Percentiles rank a stretch among this genome's conserved stretches.
Conservation (phyloP, 805 yeast genomes). For the Cyberlindnera sargentensis region DNA sequence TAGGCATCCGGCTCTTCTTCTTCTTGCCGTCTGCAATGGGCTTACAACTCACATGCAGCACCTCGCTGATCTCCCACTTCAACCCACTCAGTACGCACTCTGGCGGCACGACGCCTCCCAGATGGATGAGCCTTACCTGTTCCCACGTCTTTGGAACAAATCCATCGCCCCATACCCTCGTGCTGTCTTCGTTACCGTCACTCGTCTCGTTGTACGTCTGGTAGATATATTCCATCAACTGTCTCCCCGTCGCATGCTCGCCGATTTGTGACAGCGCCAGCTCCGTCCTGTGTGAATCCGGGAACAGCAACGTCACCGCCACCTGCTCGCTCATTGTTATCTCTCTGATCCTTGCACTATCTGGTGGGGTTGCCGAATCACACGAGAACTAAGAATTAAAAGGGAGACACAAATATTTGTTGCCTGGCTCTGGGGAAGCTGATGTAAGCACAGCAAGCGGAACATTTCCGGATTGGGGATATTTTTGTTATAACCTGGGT, state of each 20-base stretch:
- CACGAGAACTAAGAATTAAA: too few relatives aligned
- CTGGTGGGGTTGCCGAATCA: too few relatives aligned
- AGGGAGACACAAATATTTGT: too few relatives aligned
- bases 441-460: too few relatives aligned
- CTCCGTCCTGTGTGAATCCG: background rate
- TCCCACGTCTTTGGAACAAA: background rate
- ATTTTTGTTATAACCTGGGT: too few relatives aligned
- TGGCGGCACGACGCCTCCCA: background rate
- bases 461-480: too few relatives aligned
- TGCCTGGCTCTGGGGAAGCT: too few relatives aligned
- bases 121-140: constrained; percentile 1
- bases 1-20: background rate
- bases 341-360: too few relatives aligned
- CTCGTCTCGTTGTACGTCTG: background rate
- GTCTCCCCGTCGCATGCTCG: background rate
- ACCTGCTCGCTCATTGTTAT: too few relatives aligned
- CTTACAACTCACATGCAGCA: constrained; percentile 3
- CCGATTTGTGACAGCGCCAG: background rate
- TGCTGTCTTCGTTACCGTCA: background rate
- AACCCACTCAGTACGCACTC: background rate
- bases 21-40: background rate
- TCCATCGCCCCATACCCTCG: background rate
- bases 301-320: background rate
- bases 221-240: background rate
- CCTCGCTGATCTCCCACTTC: constrained; percentile 1